Evolutionary conservation across 2,329 filamentous ascomycete species (phyloP).

Genomic region (Xylariaceae sp.): DNA sequence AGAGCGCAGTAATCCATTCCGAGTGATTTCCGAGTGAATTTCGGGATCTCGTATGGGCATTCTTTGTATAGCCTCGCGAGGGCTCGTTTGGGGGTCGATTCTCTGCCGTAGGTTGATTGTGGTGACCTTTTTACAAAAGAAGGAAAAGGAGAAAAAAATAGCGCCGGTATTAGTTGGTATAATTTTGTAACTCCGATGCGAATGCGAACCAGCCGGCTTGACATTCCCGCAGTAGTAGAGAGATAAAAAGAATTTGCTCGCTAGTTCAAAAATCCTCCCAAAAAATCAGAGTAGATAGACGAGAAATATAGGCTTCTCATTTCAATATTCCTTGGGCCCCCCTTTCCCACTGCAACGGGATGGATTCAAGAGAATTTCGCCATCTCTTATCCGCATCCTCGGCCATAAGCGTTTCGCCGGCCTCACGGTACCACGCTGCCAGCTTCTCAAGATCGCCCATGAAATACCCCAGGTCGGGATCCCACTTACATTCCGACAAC

Average conservation of each 20-base stretch:
- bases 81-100: background rate
- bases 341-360: conserved; percentile 28
- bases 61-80: background rate
- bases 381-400: conserved; percentile 24
- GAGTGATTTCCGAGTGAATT: background rate
- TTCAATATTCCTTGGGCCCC: conserved; percentile 13
- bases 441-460: conserved; percentile 30
- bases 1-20: background rate
- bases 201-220: background rate
- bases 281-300: background rate
- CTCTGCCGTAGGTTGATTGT: background rate
- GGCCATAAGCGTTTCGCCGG: conserved; percentile 24
- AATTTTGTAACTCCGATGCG: background rate
- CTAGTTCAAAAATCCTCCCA: background rate
- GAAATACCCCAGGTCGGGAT: conserved; percentile 30
- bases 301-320: background rate
- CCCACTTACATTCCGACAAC: conserved; percentile 29
- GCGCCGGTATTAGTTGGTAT: background rate
- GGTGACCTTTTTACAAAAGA: background rate
- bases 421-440: conserved; percentile 29
- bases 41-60: background rate
- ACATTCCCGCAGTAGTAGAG: background rate
- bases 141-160: background rate
- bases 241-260: background rate
- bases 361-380: conserved; percentile 25